phyloP scores from a whole-genome alignment of 2,329 filamentous ascomycete genomes.

The Magnaporthiopsis incrustans region DNA sequence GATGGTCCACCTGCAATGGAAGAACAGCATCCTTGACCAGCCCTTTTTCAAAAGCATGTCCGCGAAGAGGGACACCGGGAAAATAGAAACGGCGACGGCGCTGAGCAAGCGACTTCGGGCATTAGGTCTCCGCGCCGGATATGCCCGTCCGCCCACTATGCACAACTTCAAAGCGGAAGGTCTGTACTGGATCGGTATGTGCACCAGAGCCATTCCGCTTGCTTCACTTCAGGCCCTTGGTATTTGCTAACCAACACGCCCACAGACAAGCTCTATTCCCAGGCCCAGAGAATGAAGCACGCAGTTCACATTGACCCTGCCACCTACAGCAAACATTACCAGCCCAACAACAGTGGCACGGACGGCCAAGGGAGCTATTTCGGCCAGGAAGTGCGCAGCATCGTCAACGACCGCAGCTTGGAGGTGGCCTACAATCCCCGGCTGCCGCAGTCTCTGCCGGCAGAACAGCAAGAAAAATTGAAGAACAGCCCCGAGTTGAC shows the following conservation, averaged over 20 bases:
- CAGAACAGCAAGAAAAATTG: slow-evolving; percentile 5
- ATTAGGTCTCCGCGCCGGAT: not conserved
- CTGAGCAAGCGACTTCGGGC: not conserved
- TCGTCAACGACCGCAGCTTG: slow-evolving; percentile 6
- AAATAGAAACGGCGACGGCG: not conserved
- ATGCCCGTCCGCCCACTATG: not conserved
- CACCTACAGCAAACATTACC: slow-evolving; percentile 7
- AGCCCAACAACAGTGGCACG: slow-evolving; percentile 7
- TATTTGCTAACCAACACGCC: not conserved
- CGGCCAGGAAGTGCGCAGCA: not conserved
- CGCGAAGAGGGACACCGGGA: slow-evolving; percentile 15
- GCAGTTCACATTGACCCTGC: slow-evolving; percentile 3
- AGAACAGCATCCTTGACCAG: too few species aligned
- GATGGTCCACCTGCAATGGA: too few species aligned
- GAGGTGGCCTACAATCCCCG: slow-evolving; percentile 1
- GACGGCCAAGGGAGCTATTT: slow-evolving; percentile 6
- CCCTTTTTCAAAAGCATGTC: slow-evolving; percentile 12
- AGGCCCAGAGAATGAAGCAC: slow-evolving; percentile 7
- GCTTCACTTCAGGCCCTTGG: not conserved
- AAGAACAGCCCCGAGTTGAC: slow-evolving; percentile 4
- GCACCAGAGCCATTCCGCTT: not conserved
- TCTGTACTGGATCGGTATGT: not conserved
- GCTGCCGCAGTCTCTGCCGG: slow-evolving; percentile 3
- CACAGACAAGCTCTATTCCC: slow-evolving; percentile 5
- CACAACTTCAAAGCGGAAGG: not conserved